Conservation (phyloP, 2,329 filamentous ascomycete genomes). For the Sporothrix pallida region DNA sequence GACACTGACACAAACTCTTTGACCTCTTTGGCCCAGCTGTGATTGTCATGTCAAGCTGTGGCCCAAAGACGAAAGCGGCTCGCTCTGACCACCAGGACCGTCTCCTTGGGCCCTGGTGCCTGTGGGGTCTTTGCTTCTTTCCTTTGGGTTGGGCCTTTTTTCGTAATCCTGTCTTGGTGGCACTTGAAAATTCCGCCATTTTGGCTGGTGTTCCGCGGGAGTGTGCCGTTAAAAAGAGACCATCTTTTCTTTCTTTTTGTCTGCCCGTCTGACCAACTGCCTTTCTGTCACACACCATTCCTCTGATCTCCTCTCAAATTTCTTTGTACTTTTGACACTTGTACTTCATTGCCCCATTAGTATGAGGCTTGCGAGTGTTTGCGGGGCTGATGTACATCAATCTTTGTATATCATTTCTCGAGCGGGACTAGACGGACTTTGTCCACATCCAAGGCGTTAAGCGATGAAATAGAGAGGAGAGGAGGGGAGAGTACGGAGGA, state of each 20-base stretch:
- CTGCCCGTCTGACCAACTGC: not conserved
- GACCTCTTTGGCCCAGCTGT: not conserved
- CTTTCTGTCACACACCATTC: not conserved
- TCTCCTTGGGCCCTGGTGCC: too few species aligned
- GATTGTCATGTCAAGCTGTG: not conserved
- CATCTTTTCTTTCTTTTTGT: not conserved
- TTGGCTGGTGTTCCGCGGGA: constrained; percentile 12
- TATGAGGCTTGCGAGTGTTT: not conserved
- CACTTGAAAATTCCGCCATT: not conserved
- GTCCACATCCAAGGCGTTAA: not conserved
- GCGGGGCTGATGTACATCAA: not conserved
- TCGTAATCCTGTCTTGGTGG: not conserved
- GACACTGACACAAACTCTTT: not conserved
- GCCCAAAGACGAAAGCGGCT: not conserved
- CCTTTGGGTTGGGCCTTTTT: not conserved
- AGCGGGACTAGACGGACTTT: not conserved
- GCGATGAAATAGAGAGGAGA: too few species aligned
- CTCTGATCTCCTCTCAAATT: not conserved
- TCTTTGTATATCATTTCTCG: not conserved
- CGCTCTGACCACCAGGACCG: not conserved
- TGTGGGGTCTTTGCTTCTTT: too few species aligned
- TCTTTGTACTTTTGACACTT: constrained; percentile 10
- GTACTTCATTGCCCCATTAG: constrained; percentile 9
- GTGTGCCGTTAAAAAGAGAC: not conserved
- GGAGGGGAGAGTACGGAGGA: too few species aligned